Evolutionary conservation across 495 filamentous ascomycete species (phyloP), one percentile per base, ranked within the genome.

Genomic region (Chaetomidium leptoderma): DNA sequence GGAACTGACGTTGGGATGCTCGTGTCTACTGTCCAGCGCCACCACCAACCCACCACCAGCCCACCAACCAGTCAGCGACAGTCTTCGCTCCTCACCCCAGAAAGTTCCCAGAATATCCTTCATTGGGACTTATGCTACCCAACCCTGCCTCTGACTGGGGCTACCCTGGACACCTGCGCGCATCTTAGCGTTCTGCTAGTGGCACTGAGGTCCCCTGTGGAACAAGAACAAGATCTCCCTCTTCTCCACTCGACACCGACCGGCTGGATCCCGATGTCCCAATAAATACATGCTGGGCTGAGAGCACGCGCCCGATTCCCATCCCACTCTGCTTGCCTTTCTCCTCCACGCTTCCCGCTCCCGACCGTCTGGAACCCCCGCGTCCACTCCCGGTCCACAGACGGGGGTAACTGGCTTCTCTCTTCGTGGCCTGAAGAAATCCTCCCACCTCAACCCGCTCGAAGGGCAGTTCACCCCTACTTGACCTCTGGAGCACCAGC

Each of bases 211-310:
- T 56, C 29, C 26, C 50, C n/a, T n/a, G n/a, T n/a, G n/a, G n/a
- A n/a, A 47, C 56, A 40, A 33, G 48, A 53, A 59, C 61, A 29
- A 66, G 60, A 63, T 63, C 66, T 47, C 59, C 59, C 40, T 55
- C 36, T 60, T 56, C 64, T 64, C 64, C 64, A 63, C 66, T 39
- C 36, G 59, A 57, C 66, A 66, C 66, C 66, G 66, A 54, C 66
- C 53, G 61, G 56, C 61, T 66, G 66, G 66, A 40, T 59, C 40
- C 48, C 57, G 14, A 58, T 54, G 32, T 60, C 53, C 53, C 59
- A 66, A 65, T 61, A 68, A 57, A 68, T 33, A 63, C 58, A 53
- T 30, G 42, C 53, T 53, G 60, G 51, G 57, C 58, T 45, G 60
- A 47, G 60, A 55, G 47, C 58, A 54, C 57, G 44, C 48, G 40